These are phyloP conservation scores for Oxytropis ochrocephala DNA, from an alignment of 306 rosid species.

Conservation along the genomic window DNA sequence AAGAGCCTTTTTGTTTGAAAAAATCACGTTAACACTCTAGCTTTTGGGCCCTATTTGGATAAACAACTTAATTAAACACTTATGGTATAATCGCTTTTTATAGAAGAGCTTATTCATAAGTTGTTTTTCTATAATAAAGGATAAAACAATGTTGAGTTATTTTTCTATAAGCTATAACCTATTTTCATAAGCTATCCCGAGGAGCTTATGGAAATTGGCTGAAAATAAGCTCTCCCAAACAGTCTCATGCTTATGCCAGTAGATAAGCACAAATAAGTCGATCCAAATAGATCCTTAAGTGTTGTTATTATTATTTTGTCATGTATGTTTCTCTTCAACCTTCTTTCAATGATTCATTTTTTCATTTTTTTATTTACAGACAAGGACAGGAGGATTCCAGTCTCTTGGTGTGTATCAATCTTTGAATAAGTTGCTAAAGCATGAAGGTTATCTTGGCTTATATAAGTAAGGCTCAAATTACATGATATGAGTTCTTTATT, in stretches of 20 bases:
- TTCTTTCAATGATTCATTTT: neutral
- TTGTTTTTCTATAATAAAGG: too few species aligned
- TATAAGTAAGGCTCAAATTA: conserved; percentile 56
- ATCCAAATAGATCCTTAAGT: neutral
- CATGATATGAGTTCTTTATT: neutral
- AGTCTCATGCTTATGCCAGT: too few species aligned
- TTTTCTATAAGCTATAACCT: too few species aligned
- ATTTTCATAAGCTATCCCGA: too few species aligned
- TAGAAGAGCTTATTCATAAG: too few species aligned
- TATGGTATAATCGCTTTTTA: too few species aligned
- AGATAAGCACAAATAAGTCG: too few species aligned
- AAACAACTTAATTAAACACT: too few species aligned
- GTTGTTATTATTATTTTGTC: neutral
- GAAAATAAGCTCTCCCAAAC: too few species aligned
- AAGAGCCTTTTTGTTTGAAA: neutral
- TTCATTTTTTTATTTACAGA: conserved; percentile 29
- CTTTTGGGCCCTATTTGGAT: too few species aligned
- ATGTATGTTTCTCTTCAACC: neutral
- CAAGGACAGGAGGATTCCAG: conserved; percentile 79
- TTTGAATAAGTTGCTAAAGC: conserved; percentile 54
- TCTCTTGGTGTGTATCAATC: conserved; percentile 73
- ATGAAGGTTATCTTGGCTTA: conserved; percentile 80
- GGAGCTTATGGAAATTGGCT: too few species aligned
- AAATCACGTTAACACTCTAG: neutral
- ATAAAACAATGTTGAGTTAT: too few species aligned